Base-by-base conservation (phyloP, 2,329 filamentous ascomycete species). In the Neoscytalidium dimidiatum region DNA sequence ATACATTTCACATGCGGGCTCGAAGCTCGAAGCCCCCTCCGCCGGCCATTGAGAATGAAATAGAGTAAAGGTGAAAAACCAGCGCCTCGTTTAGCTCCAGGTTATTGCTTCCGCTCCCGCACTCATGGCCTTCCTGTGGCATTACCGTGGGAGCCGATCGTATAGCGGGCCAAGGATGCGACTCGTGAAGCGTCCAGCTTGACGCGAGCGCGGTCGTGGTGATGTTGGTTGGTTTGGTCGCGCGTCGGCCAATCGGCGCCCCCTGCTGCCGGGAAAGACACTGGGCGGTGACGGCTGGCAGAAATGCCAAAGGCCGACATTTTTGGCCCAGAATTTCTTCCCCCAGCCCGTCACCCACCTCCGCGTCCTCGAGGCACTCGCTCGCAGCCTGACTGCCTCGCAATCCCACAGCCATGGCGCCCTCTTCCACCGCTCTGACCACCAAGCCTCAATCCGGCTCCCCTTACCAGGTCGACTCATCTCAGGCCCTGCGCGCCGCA, bases 401-500 rank as follows among this genome's bases (percentile, higher is more conserved):
- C 49, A 9, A 14, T 28, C 21, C 51, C 28, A 49, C 28, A 51
- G 29, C 31, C 17, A 74, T 74, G 72, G 70, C 71, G 41, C 70
- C 69, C 38, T 67, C 69, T 28, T 72, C 76, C 60, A 76, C 72
- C 62, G 71, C 74, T 13, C 70, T 79, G 43, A 75, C 77, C 41
- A 78, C 74, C 46, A 78, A 76, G 69, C 70, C 69, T 56, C 65
- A 71, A 19, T 74, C 75, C 70, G 75, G 71, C 62, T 72, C 74
- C 17, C 77, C 77, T 11, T 80, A 80, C 70, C 75, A 80, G 66
- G 73, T 84, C 52, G 80, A 83, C 69, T 70, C 78, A 13, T 69
- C 73, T 28, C 77, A 89, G 80, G 86, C 86, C 61, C 75, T 84
- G 67, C 84, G 83, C 78, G 87, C 87, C 67, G 85, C 86, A 43